phyloP scores from a whole-genome alignment of 2,329 filamentous ascomycete species.

The Penicillium sp. region DNA sequence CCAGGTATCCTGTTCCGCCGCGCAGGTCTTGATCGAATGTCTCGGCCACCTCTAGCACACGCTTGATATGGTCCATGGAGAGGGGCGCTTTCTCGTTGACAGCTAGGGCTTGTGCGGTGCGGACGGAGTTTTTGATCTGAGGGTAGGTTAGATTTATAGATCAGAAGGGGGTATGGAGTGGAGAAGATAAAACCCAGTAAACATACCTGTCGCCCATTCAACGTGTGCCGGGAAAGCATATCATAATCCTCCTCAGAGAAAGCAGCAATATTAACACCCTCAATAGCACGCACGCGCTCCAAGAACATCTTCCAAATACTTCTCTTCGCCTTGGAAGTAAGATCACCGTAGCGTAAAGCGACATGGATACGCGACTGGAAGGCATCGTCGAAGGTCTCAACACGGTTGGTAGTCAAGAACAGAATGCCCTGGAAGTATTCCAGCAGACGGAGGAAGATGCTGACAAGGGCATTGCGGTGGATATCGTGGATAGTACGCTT shows the following conservation, averaged over 20 bases:
- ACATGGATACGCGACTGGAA: conserved; percentile 88
- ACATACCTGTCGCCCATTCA: conserved; percentile 65
- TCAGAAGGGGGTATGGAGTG: neutral
- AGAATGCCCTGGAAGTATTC: conserved; percentile 92
- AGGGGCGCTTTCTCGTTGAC: conserved; percentile 70
- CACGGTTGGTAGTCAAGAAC: conserved; percentile 85
- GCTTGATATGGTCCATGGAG: conserved; percentile 73
- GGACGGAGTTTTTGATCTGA: conserved; percentile 85
- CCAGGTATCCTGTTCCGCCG: conserved; percentile 74
- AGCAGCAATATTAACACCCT: conserved; percentile 51
- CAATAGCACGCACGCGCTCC: conserved; percentile 64
- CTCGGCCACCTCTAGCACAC: conserved; percentile 79
- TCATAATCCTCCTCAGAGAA: conserved; percentile 64
- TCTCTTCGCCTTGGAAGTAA: conserved; percentile 69
- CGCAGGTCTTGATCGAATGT: conserved; percentile 81
- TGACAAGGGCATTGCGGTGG: conserved; percentile 79
- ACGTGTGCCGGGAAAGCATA: conserved; percentile 62
- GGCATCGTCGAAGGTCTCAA: conserved; percentile 83
- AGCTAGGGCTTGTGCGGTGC: conserved; percentile 77
- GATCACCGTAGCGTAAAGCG: conserved; percentile 73
- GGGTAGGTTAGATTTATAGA: neutral
- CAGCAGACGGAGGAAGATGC: conserved; percentile 78
- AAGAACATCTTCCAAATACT: conserved; percentile 84
- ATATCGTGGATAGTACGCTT: conserved; percentile 79
- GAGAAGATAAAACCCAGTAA: neutral